phyloP scores from a whole-genome alignment of 108 stramenopile species.

The Cylindrotheca closterium region DNA sequence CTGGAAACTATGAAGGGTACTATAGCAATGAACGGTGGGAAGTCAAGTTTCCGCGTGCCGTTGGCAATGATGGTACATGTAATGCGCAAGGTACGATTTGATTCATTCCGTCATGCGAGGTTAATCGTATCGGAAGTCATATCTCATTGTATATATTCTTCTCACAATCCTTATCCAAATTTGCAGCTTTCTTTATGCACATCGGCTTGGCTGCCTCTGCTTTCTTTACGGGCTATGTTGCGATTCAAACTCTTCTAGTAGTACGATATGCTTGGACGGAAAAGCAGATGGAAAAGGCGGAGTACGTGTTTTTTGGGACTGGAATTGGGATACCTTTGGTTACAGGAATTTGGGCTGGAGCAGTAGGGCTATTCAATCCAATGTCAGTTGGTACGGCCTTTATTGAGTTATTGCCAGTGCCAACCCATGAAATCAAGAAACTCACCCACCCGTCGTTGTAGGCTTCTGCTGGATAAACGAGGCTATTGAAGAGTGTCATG shows the following conservation, averaged over 20 bases:
- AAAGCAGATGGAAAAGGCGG: not conserved
- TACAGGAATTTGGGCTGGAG: not conserved
- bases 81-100: conserved; percentile 14
- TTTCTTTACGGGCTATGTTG: not conserved
- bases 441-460: not conserved
- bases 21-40: not conserved
- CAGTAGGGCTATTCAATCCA: no score
- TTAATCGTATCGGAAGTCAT: no score
- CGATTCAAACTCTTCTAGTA: not conserved
- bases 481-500: not conserved
- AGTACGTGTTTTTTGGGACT: not conserved
- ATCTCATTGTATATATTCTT: no score
- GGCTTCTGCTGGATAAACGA: not conserved
- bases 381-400: no score
- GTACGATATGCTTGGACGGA: not conserved
- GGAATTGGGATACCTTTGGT: not conserved
- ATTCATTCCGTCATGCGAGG: no score
- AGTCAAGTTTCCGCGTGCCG: not conserved
- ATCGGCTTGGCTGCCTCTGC: not conserved
- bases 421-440: no score
- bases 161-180: no score
- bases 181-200: conserved; percentile 18
- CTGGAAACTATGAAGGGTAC: not conserved
- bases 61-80: conserved; percentile 7
- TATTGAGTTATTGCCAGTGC: no score